These are phyloP conservation scores for Fomes fomentarius DNA, from an alignment of 1,284 basidiomycete genomes.

Conservation along the genomic window DNA sequence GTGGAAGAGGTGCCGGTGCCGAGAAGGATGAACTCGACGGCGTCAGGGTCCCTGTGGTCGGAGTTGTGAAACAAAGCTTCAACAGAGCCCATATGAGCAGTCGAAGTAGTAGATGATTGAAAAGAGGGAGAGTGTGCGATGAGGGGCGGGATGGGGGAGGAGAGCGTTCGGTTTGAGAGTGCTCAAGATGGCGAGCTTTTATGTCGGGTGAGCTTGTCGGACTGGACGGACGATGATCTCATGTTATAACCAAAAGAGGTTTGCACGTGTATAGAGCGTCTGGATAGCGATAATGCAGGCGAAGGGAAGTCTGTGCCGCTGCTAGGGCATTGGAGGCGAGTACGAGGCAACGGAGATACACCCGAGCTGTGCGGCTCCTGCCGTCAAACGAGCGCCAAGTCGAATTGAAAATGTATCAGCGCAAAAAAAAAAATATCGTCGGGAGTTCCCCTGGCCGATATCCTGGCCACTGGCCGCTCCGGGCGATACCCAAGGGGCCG, in stretches of 20 bases:
- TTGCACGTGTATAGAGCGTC: conserved; percentile 20
- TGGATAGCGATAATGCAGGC: conserved; percentile 1
- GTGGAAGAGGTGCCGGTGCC: conserved; percentile 78
- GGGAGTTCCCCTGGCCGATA: too few relatives aligned
- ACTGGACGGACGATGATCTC: conserved; percentile 14
- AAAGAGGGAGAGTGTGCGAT: too few relatives aligned
- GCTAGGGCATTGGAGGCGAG: conserved; percentile 9
- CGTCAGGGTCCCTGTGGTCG: conserved; percentile 17
- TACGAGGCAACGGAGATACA: conserved; percentile 16
- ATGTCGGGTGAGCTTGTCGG: conserved; percentile 3
- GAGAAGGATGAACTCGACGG: conserved; percentile 68
- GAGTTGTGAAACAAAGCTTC: conserved; percentile 15
- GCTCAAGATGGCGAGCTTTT: conserved; percentile 10
- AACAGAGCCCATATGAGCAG: conserved; percentile 32
- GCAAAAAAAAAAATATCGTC: too few relatives aligned
- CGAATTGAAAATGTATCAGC: too few relatives aligned
- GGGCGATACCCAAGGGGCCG: too few relatives aligned
- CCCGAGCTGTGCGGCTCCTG: too few relatives aligned
- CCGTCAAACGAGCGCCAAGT: too few relatives aligned
- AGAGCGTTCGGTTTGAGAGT: too few relatives aligned
- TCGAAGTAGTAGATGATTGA: too few relatives aligned
- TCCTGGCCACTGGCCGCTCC: too few relatives aligned
- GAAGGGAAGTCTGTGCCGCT: conserved; percentile 5
- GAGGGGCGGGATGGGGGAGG: not conserved
- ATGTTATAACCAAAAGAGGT: conserved; percentile 3